Conservation (phyloP, 805 yeast genomes). For the Candida golubevii region DNA sequence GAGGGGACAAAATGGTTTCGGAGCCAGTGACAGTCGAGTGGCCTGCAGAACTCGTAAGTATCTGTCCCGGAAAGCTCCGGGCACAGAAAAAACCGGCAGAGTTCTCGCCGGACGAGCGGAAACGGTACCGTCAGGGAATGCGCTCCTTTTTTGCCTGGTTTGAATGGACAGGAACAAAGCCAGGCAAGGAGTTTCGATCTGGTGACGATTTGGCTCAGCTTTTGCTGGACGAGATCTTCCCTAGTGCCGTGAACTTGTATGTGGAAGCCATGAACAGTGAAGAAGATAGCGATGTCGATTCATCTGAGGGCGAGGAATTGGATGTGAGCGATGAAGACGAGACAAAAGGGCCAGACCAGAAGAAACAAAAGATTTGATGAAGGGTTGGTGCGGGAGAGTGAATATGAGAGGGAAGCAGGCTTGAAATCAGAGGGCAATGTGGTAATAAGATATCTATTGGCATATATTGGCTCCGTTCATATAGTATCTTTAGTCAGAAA, state of each 20-base stretch:
- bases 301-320: constrained; percentile 48
- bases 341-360: constrained; percentile 1
- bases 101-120: constrained; percentile 50
- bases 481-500: no score
- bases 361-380: constrained; percentile 1
- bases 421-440: no score
- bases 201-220: constrained; percentile 77
- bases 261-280: constrained; percentile 65
- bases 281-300: constrained; percentile 48
- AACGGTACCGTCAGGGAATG: constrained; percentile 64
- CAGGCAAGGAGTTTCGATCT: constrained; percentile 70
- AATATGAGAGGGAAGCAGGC: no score
- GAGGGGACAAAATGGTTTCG: constrained; percentile 54
- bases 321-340: constrained; percentile 54
- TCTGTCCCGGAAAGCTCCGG: constrained; percentile 52
- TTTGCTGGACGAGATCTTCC: constrained; percentile 75
- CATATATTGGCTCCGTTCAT: no score
- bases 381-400: no score
- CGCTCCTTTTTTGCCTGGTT: constrained; percentile 87
- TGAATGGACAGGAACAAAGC: constrained; percentile 73
- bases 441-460: no score
- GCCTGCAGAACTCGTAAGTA: constrained; percentile 59
- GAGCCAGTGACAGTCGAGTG: constrained; percentile 55
- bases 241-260: constrained; percentile 79
- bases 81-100: constrained; percentile 24